Evolutionary conservation across 2,329 filamentous ascomycete genomes (phyloP).

Genomic region (Botrytis deweyae): DNA sequence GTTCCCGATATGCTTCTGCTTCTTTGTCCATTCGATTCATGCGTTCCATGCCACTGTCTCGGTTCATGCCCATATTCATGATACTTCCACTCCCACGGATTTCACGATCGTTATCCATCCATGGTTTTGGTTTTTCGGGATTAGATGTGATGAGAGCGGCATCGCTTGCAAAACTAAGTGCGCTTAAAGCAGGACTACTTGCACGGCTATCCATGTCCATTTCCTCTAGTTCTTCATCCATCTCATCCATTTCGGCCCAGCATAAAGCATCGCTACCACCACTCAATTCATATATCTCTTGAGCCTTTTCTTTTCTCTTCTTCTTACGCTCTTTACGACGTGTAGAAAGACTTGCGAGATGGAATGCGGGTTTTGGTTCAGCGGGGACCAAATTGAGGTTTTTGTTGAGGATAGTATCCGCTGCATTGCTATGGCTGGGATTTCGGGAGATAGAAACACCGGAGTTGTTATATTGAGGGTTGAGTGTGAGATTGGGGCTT

Average conservation of each 20-base stretch:
- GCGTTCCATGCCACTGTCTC: slow-evolving; percentile 5
- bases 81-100: slow-evolving; percentile 13
- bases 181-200: not conserved
- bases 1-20: slow-evolving; percentile 12
- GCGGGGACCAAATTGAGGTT: not conserved
- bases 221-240: slow-evolving; percentile 12
- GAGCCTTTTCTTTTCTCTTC: slow-evolving; percentile 10
- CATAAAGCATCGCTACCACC: slow-evolving; percentile 19
- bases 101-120: not conserved
- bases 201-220: slow-evolving; percentile 4
- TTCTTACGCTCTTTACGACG: slow-evolving; percentile 19
- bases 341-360: slow-evolving; percentile 16
- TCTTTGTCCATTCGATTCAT: slow-evolving; percentile 9
- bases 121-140: not conserved
- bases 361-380: slow-evolving; percentile 15
- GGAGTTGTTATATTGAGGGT: not conserved
- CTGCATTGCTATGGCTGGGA: not conserved
- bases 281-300: slow-evolving; percentile 19
- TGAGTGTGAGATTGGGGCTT: slow-evolving; percentile 1
- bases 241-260: slow-evolving; percentile 15
- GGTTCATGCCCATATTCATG: slow-evolving; percentile 12
- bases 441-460: not conserved
- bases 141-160: not conserved
- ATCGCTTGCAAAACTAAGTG: slow-evolving; percentile 9
- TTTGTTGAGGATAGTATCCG: not conserved